Conservation (phyloP, 2,329 filamentous ascomycete genomes). For the Bipolaris bicolor region DNA sequence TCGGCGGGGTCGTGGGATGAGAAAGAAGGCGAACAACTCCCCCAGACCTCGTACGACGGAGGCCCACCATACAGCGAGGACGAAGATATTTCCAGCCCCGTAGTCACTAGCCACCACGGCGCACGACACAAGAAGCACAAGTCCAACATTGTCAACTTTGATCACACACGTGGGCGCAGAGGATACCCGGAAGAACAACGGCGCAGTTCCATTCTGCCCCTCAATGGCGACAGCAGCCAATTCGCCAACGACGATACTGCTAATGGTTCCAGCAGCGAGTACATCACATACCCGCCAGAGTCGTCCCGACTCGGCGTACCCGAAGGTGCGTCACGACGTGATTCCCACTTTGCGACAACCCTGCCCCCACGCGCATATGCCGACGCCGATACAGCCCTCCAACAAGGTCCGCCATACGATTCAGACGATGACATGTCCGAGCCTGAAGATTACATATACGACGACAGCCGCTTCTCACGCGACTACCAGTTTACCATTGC, state of each 20-base stretch:
- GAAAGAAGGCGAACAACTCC: constrained; percentile 67
- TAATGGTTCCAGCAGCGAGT: constrained; percentile 79
- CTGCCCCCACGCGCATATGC: constrained; percentile 52
- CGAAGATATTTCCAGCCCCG: constrained; percentile 88
- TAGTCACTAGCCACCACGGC: constrained; percentile 69
- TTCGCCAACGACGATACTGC: constrained; percentile 72
- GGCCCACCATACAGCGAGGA: constrained; percentile 95
- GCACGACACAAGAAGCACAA: constrained; percentile 85
- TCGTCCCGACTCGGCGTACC: constrained; percentile 44
- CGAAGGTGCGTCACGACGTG: constrained; percentile 49
- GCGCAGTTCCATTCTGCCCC: constrained; percentile 54
- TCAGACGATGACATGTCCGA: constrained; percentile 58
- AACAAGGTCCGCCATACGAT: constrained; percentile 49
- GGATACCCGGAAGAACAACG: constrained; percentile 44
- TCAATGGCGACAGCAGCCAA: constrained; percentile 73
- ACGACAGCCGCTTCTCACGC: constrained; percentile 82
- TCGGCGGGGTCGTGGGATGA: constrained; percentile 61
- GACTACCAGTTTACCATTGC: constrained; percentile 96
- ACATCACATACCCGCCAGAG: constrained; percentile 75
- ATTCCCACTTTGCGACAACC: constrained; percentile 62
- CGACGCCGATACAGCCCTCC: constrained; percentile 50
- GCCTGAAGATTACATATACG: constrained; percentile 57
- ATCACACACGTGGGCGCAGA: constrained; percentile 45
- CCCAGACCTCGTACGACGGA: constrained; percentile 77
- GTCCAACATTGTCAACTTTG: constrained; percentile 51